phyloP scores from a whole-genome alignment of 2,329 filamentous ascomycete genomes.

The Ophiostoma ips region DNA sequence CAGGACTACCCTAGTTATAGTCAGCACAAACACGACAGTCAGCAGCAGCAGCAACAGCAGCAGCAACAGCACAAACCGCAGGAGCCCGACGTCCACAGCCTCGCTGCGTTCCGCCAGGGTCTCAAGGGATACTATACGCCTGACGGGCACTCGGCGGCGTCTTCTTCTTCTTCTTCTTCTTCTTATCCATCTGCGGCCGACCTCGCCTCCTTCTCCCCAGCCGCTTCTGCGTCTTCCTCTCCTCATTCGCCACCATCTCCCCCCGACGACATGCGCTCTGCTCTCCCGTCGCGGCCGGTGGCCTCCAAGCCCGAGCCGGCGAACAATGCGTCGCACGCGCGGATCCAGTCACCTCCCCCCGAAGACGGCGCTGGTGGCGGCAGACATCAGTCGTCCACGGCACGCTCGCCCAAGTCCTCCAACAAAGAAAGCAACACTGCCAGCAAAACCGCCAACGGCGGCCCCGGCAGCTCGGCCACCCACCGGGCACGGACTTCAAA shows the following conservation, averaged over 20 bases:
- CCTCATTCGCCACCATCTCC: neutral
- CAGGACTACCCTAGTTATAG: neutral
- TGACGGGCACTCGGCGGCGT: neutral
- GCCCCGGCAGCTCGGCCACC: too few species aligned
- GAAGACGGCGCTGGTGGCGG: slow-evolving; percentile 14
- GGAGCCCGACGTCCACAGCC: neutral
- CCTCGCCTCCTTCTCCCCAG: neutral
- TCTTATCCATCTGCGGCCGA: neutral
- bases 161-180: neutral
- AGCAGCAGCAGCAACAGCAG: neutral
- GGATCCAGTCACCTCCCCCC: slow-evolving; percentile 15
- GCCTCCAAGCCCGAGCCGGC: slow-evolving; percentile 11
- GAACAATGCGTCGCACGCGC: slow-evolving; percentile 5
- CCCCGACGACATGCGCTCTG: slow-evolving; percentile 11
- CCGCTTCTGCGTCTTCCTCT: neutral
- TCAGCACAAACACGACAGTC: neutral
- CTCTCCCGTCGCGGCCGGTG: slow-evolving; percentile 17
- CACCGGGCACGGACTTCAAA: slow-evolving; percentile 4
- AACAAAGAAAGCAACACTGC: neutral
- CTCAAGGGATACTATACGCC: slow-evolving; percentile 4
- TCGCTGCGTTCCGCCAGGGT: slow-evolving; percentile 5
- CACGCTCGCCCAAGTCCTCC: neutral
- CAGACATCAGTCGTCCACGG: slow-evolving; percentile 8
- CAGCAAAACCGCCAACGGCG: neutral
- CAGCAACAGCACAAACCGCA: neutral